Base-by-base conservation (phyloP, 108 stramenopile species). In the Stephanodiscus minutulus region DNA sequence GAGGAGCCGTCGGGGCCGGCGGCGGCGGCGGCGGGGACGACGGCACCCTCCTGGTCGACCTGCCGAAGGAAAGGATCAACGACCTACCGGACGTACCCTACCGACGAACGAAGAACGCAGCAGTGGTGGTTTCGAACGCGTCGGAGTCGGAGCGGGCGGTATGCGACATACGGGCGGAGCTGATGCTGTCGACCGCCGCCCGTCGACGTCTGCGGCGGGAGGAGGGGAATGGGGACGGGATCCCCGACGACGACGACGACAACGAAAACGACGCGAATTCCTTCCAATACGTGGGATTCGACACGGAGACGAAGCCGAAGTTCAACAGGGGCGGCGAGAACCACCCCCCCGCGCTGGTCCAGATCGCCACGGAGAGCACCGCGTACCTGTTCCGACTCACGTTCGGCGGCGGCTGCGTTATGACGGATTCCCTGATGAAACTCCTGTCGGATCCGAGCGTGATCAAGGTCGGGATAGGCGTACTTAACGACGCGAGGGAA, bases 381-480 rank as follows among this genome's bases (percentile, higher is more conserved):
- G 27, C 35, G 13, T 56, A 59, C n/a, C 57, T 69, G 0, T 57
- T 69, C 37, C 44, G 68, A 18, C 44, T 69, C 20, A 64, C 2
- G 21, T 64, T 28, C 46, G n/a, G n/a, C n/a, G n/a, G n/a, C n/a
- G n/a, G n/a, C n/a, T n/a, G 7, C 13, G 36, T 24, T 1, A n/a
- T 50, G 27, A 39, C 68, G 12, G 10, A 5, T 5, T 47, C 44
- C 3, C 37, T 69, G 36, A 7, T 31, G n/a, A 28, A 20, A 18
- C 57, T 69, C 17, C 33, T 69, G 6, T 39, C 36, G 22, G 68
- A 69, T 44, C 4, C n/a, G 17, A 43, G 18, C 11, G 43, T 69
- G 0, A 56, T 69, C 49, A 50, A 53, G 49, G 55, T 69, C n/a
- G 68, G 68, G 31, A 25, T 69, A 11, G 55, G 56, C 10, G 44